Evolutionary conservation across 176 grass and related monocot genomes (phyloP).

Genomic region (Eragrostis nindensis): DNA sequence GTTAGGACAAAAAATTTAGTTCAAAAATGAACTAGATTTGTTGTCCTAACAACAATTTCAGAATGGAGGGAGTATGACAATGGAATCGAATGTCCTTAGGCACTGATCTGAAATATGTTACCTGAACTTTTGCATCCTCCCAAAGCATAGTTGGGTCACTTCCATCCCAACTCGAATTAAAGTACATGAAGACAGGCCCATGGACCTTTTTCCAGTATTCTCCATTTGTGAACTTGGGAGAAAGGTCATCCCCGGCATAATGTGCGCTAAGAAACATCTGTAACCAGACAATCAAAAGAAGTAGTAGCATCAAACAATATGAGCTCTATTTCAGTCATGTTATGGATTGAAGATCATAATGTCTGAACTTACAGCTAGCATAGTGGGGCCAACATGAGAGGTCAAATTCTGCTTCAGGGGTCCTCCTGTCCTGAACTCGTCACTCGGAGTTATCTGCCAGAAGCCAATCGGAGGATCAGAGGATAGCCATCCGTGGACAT

Average conservation of each 20-base stretch:
- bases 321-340: not conserved
- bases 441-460: constrained; percentile 94
- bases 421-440: constrained; percentile 83
- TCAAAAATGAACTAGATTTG: no score
- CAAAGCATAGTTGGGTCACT: constrained; percentile 67
- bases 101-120: constrained; percentile 28
- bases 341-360: constrained; percentile 17
- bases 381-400: constrained; percentile 96
- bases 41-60: no score
- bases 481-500: constrained; percentile 93
- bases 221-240: constrained; percentile 73
- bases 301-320: constrained; percentile 8
- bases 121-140: constrained; percentile 94
- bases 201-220: constrained; percentile 98
- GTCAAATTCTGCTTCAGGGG: constrained; percentile 94
- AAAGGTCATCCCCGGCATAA: constrained; percentile 72
- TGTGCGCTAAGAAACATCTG: constrained; percentile 84
- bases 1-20: no score
- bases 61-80: no score
- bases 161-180: constrained; percentile 69
- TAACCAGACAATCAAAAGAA: constrained; percentile 37
- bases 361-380: constrained; percentile 71
- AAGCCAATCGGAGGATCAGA: constrained; percentile 84
- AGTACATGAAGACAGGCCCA: constrained; percentile 87
- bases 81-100: not conserved